phyloP scores from a whole-genome alignment of 2,329 filamentous ascomycete species.

The Lecanoromycetidae sp. region DNA sequence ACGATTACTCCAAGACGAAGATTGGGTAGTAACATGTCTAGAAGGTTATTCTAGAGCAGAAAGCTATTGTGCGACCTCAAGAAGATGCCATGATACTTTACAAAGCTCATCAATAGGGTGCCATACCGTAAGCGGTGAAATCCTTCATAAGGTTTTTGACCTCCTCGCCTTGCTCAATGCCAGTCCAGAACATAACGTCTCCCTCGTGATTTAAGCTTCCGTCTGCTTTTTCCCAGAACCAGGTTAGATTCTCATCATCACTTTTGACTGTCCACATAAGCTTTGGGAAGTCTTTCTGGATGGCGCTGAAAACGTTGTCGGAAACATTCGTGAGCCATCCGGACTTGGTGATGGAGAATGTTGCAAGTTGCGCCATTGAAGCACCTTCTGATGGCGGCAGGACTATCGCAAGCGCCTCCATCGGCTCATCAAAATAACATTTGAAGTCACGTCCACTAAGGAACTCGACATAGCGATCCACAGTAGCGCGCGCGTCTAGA shows the following conservation, averaged over 20 bases:
- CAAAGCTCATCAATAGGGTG: neutral
- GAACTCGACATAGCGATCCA: constrained; percentile 74
- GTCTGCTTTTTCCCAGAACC: constrained; percentile 96
- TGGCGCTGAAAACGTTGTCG: constrained; percentile 85
- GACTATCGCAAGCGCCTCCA: constrained; percentile 86
- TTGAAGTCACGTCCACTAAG: constrained; percentile 70
- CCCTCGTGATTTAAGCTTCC: constrained; percentile 77
- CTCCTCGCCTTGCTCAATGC: constrained; percentile 68
- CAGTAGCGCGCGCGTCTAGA: constrained; percentile 67
- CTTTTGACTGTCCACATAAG: constrained; percentile 94
- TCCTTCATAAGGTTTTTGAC: constrained; percentile 74
- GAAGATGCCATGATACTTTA: no score
- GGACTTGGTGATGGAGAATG: constrained; percentile 83
- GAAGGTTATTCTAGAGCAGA: no score
- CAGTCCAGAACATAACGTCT: constrained; percentile 94
- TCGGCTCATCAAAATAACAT: constrained; percentile 85
- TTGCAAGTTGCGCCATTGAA: constrained; percentile 69
- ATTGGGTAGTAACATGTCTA: no score
- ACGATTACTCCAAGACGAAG: no score
- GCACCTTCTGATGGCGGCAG: constrained; percentile 57
- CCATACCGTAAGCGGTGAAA: constrained; percentile 65
- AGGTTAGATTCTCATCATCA: constrained; percentile 83
- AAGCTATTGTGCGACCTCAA: no score
- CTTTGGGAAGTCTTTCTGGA: constrained; percentile 87
- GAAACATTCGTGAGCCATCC: constrained; percentile 91